Evolutionary conservation across 2,329 filamentous ascomycete species (phyloP), one percentile per base, ranked within the genome.

Genomic region (Microcera coccophila): DNA sequence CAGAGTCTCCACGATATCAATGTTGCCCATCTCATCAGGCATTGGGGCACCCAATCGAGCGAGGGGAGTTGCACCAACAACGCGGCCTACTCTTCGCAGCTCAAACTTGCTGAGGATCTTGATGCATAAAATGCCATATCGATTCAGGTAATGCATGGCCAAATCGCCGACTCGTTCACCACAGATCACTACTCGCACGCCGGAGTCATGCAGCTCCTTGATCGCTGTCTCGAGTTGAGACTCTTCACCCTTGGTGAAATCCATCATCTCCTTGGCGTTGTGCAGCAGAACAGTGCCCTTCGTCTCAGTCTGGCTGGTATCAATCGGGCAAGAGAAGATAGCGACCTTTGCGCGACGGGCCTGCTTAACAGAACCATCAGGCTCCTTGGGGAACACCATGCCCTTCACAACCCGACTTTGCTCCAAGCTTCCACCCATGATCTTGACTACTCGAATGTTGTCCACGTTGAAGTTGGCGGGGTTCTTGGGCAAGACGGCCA

Each of bases 21-120:
- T 82, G 58, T 72, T 85, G 53, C 93, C 93, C 90, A 95, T 97
- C 76, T 98, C 93, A 58, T 98, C 93, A n/a, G 94, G 93, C 93
- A 98, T 98, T 34, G 93, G 93, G 14, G 94, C 93, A 52, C 93
- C 93, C 36, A 98, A 77, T 59, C 93, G 85, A 40, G 94, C 94
- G 49, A 98, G 79, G n/a, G 93, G 93, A 12, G 93, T 96, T 43
- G 93, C 93, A 50, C 91, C 91, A 39, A 97, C 91, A 18, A 98
- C 93, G 50, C 93, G 85, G 78, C 94, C 98, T 60, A 97, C 76
- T 61, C 93, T 82, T 57, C 93, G 85, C 48, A 98, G 82, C 72
- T 98, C 93, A 62, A 97, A 98, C 71, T 98, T 98, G 72, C 90
- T 95, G 60, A 97, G 82, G 55, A 98, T 85, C 71, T 95, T 95